Evolutionary conservation across 352 stramenopile genomes (phyloP), one percentile per base, ranked within the genome.

Genomic region (Saprolegnia parasitica): DNA sequence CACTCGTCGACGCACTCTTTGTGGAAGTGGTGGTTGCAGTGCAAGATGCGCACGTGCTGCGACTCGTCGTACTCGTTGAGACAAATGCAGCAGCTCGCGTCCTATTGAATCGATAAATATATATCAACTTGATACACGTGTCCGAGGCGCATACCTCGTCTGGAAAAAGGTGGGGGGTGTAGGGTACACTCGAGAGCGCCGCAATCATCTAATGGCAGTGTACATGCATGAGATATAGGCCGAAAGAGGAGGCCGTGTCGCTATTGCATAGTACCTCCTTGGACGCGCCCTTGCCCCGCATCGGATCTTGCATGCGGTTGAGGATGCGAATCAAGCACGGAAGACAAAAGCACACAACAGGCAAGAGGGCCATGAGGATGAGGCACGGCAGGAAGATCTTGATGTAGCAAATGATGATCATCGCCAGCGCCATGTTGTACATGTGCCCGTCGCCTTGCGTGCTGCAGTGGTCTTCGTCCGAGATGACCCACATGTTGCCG

Each of bases 11-110:
- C 84, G 62, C 88, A 96, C n/a, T 94, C 86, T 72, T 90, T 89
- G 73, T 95, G 87, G 76, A 99, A 99, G 71, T 96, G 87, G 76
- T 99, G 97, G n/a, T 86, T 71, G 73, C 97, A 99, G 13, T 95
- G 94, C 65, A 99, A 76, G 39, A 98, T 81, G 46, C 95, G 86
- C 35, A 99, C 78, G 15, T 90, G 76, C 76, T 99, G 95, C 23
- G 88, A 78, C 0, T 67, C 15, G 47, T 91, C 84, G 73, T 97
- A 97, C 49, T 97, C 80, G 68, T 91, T 95, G 23, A 97, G 71
- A 60, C 90, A 97, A 71, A 97, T 96, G 73, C 89, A 92, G 80
- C 92, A 98, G 72, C 84, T 96, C 42, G 82, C 84, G 60, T 97
- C 91, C 45, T 96, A 83, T 5, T 80, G 73, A 5, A 5, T 81